Evolutionary conservation across 371 early-diverging fungal species (phyloP).

Genomic region (Phascolomyces articulosus): DNA sequence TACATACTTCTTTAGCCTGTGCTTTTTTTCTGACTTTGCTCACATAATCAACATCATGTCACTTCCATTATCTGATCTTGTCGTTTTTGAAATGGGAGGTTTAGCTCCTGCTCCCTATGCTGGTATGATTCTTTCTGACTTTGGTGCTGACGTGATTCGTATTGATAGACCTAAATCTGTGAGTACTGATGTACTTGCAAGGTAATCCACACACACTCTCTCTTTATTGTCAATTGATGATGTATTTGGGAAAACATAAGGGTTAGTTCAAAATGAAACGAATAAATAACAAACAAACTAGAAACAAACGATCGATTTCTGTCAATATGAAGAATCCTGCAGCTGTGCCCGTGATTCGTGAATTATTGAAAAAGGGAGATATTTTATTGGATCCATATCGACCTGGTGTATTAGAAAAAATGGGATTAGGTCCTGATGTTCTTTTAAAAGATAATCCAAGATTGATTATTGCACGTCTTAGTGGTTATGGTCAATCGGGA

Average conservation of each 20-base stretch:
- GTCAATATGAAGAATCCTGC: conserved; percentile 63
- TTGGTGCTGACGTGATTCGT: conserved; percentile 78
- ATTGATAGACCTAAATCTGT: conserved; percentile 56
- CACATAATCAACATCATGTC: neutral
- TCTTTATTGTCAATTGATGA: no score
- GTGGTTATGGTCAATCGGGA: conserved; percentile 75
- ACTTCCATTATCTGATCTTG: conserved; percentile 55
- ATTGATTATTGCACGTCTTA: conserved; percentile 69
- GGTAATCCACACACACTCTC: conserved; percentile 22
- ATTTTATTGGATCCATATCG: conserved; percentile 80
- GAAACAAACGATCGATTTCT: conserved; percentile 73
- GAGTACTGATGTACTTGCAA: conserved; percentile 58
- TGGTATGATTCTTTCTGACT: conserved; percentile 74
- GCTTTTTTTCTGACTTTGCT: no score
- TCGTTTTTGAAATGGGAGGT: conserved; percentile 76
- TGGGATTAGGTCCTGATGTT: conserved; percentile 72
- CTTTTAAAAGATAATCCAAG: conserved; percentile 58
- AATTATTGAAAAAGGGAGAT: conserved; percentile 59
- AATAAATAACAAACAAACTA: conserved; percentile 9
- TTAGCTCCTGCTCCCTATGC: conserved; percentile 78
- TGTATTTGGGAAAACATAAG: no score
- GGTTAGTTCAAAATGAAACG: neutral
- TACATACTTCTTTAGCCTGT: no score
- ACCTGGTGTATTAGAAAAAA: conserved; percentile 75
- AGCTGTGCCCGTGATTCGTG: conserved; percentile 49